Evolutionary conservation across 495 filamentous ascomycete genomes (phyloP).

Genomic region (Talaromyces ruber): DNA sequence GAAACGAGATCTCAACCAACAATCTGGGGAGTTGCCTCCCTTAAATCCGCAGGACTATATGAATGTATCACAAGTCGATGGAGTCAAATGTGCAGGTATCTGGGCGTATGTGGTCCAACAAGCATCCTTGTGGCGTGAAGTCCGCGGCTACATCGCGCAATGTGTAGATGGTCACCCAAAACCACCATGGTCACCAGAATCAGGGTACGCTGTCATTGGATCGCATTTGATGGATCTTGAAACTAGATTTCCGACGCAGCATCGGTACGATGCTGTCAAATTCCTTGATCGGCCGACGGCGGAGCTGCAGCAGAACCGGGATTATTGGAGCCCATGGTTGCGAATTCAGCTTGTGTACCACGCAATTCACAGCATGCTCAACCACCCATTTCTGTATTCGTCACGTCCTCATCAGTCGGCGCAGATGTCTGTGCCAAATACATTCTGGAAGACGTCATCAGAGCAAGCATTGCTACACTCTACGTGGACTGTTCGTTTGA

Average conservation of each 20-base stretch:
- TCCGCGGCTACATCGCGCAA: conserved; percentile 5
- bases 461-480: conserved; percentile 4
- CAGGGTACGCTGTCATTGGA: conserved; percentile 1
- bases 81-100: neutral
- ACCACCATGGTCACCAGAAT: conserved; percentile 6
- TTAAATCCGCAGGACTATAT: neutral
- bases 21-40: neutral
- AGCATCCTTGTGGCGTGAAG: conserved; percentile 4
- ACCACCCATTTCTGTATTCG: conserved; percentile 5
- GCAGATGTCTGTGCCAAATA: conserved; percentile 7
- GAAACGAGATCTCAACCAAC: neutral
- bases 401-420: conserved; percentile 1
- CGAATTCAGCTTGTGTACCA: neutral
- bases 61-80: neutral
- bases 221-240: conserved; percentile 5
- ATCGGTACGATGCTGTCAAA: conserved; percentile 3
- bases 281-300: neutral
- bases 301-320: conserved; percentile 3
- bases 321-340: conserved; percentile 6
- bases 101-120: conserved; percentile 7
- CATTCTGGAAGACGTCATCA: conserved; percentile 6
- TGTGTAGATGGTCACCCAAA: conserved; percentile 6
- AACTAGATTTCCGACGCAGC: conserved; percentile 4
- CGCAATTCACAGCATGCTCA: conserved; percentile 6
- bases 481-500: conserved; percentile 6